Conservation (phyloP, 1,284 basidiomycete genomes). For the Puccinia horiana region DNA sequence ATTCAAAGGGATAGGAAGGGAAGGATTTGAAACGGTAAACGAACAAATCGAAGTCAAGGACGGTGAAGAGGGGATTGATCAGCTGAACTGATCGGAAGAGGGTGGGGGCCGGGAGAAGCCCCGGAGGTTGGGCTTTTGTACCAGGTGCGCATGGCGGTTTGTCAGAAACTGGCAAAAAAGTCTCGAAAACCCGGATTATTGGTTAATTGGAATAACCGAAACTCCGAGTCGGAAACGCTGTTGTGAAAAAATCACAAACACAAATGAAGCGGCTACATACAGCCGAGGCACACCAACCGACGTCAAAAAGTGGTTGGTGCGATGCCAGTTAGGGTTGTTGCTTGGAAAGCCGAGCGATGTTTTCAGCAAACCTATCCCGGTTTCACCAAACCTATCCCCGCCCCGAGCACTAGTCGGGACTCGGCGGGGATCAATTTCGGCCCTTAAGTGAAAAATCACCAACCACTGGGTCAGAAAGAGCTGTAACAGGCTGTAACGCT, state of each 20-base stretch:
- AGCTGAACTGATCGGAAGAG: conserved; percentile 8
- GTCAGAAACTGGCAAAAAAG: conserved; percentile 12
- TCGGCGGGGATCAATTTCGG: too few relatives aligned
- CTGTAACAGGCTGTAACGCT: too few relatives aligned
- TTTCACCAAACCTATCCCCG: too few relatives aligned
- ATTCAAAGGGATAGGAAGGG: not conserved
- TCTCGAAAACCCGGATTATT: not conserved
- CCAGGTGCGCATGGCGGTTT: not conserved
- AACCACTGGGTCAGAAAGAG: too few relatives aligned
- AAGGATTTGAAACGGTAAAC: not conserved
- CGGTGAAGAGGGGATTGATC: conserved; percentile 3
- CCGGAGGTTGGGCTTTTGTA: not conserved
- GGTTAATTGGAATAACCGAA: not conserved
- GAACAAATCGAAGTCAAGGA: not conserved
- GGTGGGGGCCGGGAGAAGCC: not conserved
- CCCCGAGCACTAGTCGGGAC: too few relatives aligned
- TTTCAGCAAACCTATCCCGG: too few relatives aligned
- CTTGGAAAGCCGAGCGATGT: not conserved
- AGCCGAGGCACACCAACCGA: not conserved
- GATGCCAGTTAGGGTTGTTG: not conserved
- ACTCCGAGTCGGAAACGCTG: conserved; percentile 11
- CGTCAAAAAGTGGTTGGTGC: conserved; percentile 1
- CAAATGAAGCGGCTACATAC: not conserved
- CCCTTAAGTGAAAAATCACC: too few relatives aligned
- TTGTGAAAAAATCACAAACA: not conserved